Percentiles rank a stretch among this genome's conserved stretches.
phyloP scores from a whole-genome alignment of 331 rosid genomes.

The Erythrophleum ivorense region DNA sequence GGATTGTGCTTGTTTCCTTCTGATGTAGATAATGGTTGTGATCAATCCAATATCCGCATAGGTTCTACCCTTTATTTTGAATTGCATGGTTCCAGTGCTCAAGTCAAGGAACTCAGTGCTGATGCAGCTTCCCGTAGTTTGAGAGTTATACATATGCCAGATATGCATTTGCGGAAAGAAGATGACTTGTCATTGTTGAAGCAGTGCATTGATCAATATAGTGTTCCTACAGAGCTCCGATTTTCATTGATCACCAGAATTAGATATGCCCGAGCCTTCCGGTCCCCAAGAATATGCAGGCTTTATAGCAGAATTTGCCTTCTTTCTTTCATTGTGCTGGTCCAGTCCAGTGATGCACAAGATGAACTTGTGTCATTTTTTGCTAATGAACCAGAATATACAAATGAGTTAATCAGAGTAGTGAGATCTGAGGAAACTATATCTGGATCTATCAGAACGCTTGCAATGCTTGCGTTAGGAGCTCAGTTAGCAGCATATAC shows the following conservation, averaged over 20 bases:
- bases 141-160: constrained; percentile 84
- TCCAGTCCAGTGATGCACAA: constrained; percentile 95
- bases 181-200: constrained; percentile 80
- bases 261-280: constrained; percentile 92
- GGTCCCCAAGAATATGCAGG: constrained; percentile 83
- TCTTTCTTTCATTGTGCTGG: constrained; percentile 93
- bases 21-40: constrained; percentile 68
- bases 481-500: constrained; percentile 98
- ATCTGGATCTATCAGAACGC: constrained; percentile 92
- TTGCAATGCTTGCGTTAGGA: constrained; percentile 97
- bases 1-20: constrained; percentile 84
- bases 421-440: constrained; percentile 91
- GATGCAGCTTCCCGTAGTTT: constrained; percentile 54
- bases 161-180: constrained; percentile 80
- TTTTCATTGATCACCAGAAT: constrained; percentile 89
- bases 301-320: constrained; percentile 89
- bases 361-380: constrained; percentile 93
- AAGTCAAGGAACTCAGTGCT: constrained; percentile 53
- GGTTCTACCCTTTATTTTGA: constrained; percentile 98
- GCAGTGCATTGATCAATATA: constrained; percentile 78
- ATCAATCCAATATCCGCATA: constrained; percentile 72
- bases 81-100: constrained; percentile 67
- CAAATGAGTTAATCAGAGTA: constrained; percentile 89
- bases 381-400: constrained; percentile 96
- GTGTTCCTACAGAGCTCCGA: constrained; percentile 79